These are phyloP conservation scores for Neurospora cerealis DNA, from an alignment of 495 filamentous ascomycete genomes.

Conservation along the genomic window DNA sequence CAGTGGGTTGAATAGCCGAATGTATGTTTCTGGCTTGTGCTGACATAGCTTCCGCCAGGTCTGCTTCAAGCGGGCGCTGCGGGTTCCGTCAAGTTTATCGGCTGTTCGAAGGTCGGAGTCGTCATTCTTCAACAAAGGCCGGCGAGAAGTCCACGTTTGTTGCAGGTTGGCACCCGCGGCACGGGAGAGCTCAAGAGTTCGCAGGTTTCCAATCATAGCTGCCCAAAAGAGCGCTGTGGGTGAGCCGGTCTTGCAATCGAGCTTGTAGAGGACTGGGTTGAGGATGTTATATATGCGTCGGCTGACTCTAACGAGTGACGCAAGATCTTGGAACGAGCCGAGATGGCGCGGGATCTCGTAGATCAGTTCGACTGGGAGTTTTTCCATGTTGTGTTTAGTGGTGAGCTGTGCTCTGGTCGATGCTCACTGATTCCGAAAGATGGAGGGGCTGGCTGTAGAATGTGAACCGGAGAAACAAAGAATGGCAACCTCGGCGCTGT, in stretches of 20 bases:
- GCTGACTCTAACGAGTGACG: background rate
- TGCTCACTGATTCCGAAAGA: too few relatives aligned
- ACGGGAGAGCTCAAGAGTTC: background rate
- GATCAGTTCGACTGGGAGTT: slow-evolving; percentile 1
- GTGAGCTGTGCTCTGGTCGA: too few relatives aligned
- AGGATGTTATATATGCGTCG: background rate
- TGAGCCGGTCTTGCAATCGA: background rate
- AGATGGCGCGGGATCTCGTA: slow-evolving; percentile 6
- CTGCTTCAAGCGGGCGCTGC: too few relatives aligned
- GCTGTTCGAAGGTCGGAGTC: background rate
- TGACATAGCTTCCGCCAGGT: too few relatives aligned
- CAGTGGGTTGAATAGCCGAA: too few relatives aligned
- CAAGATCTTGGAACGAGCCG: background rate
- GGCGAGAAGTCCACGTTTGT: background rate
- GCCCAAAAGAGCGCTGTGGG: slow-evolving; percentile 3
- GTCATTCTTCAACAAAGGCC: background rate
- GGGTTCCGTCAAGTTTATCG: too few relatives aligned
- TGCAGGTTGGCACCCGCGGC: slow-evolving; percentile 2
- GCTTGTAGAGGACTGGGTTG: slow-evolving; percentile 3
- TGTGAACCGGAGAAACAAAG: background rate
- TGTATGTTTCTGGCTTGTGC: too few relatives aligned
- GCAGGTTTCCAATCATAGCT: background rate
- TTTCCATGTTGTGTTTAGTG: background rate
- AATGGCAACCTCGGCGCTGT: too few relatives aligned
- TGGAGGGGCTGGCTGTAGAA: background rate